Percentiles rank a stretch among this genome's conserved stretches.
phyloP scores from a whole-genome alignment of 495 filamentous ascomycete species.

The Penicillium argentinense region DNA sequence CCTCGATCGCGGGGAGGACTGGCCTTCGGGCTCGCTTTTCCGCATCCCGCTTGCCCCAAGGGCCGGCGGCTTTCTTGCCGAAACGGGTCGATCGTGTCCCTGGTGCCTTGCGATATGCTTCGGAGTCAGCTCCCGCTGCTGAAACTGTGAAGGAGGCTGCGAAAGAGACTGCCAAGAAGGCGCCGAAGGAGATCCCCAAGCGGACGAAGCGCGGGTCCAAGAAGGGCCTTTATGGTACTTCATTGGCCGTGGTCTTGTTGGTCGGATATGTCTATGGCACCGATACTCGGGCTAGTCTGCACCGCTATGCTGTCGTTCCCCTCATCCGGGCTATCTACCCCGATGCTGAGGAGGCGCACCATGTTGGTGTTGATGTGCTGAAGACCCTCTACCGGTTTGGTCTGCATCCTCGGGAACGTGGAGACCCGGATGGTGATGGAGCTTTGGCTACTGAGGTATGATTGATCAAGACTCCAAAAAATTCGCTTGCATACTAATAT shows the following conservation, averaged over 20 bases:
- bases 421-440: constrained; percentile 49
- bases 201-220: constrained; percentile 34
- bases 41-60: constrained; percentile 24
- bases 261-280: constrained; percentile 77
- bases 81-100: constrained; percentile 16
- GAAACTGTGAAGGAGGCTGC: constrained; percentile 12
- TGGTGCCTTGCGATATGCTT: constrained; percentile 29
- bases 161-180: constrained; percentile 22
- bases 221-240: constrained; percentile 55
- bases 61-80: constrained; percentile 19
- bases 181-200: constrained; percentile 34
- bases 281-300: constrained; percentile 84
- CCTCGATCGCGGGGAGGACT: constrained; percentile 29
- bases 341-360: constrained; percentile 91
- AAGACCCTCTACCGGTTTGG: constrained; percentile 54
- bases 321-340: constrained; percentile 67
- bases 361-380: constrained; percentile 66
- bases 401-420: constrained; percentile 73
- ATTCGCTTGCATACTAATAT: constrained; percentile 5
- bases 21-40: constrained; percentile 31
- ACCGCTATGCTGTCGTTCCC: constrained; percentile 77
- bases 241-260: constrained; percentile 49
- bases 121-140: constrained; percentile 23
- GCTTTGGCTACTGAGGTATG: constrained; percentile 51
- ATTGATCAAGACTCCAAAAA: neutral